Base-by-base conservation (phyloP, 768 basidiomycete genomes). In the Melanogaster broomeanus region DNA sequence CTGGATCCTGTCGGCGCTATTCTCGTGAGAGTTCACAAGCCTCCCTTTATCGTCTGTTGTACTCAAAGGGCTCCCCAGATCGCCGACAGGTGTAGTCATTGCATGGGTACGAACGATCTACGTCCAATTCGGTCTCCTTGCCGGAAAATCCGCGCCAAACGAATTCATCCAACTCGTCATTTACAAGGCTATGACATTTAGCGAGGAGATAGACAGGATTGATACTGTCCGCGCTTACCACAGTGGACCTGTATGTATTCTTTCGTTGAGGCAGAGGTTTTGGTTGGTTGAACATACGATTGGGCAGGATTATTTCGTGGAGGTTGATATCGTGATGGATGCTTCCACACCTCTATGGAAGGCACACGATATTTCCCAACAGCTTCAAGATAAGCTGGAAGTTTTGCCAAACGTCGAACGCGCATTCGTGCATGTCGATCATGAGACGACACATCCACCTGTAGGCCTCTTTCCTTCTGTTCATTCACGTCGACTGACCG, bases 201-300 rank as follows among this genome's bases (percentile, higher is more conserved):
- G 83, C 62, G 80, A 86, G 7, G 85, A 89, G 30, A 95, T 98
- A 45, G 80, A 86, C 52, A 84, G 88, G 66, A 76, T 98, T 27
- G 96, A 98, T 66, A 94, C 92, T 8, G 91, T 94, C 50, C 79
- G 93, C 51, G 95, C 94, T 12, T 98, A 98, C 62, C 93, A 97
- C 68, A 89, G 88, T 68, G 88, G 88, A 45, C 88, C 88, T 27
- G 87, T 89, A 60, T 44, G 78, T 44, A 3, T 34, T 44, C 19
- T 40, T 27, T 11, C 13, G n/a, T 8, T 42, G 3, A 24, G 27
- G 19, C 1, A 3, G 18, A 24, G 4, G 34, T 31, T 4, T 11
- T 11, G 1, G 12, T 30, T 25, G 21, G 16, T 24, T 57, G 13
- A 60, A 51, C 12, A 1, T 50, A 31, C 15, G 28, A 34, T 18